Percentiles rank a stretch among this genome's conserved stretches.
These are phyloP conservation scores for Globisporangium solare DNA, from an alignment of 352 stramenopile genomes.

Conservation along the genomic window DNA sequence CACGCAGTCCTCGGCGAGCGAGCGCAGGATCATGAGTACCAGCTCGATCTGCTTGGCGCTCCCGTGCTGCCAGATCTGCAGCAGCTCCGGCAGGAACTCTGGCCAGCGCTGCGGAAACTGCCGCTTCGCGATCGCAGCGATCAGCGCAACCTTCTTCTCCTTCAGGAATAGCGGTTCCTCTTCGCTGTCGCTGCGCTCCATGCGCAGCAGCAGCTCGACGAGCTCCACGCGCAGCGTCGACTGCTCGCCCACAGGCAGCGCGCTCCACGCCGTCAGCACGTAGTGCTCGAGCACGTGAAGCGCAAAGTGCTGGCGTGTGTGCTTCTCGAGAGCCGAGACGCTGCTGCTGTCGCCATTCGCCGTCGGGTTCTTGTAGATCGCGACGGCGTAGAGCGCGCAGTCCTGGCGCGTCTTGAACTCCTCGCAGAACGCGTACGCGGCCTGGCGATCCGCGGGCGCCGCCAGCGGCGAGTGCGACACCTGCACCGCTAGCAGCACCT, in stretches of 20 bases:
- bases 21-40: slow-evolving; percentile 66
- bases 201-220: slow-evolving; percentile 46
- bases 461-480: slow-evolving; percentile 62
- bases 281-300: slow-evolving; percentile 75
- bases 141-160: slow-evolving; percentile 74
- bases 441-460: slow-evolving; percentile 34
- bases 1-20: slow-evolving; percentile 74
- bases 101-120: slow-evolving; percentile 83
- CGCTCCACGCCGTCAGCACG: slow-evolving; percentile 53
- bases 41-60: slow-evolving; percentile 49
- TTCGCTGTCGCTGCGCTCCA: not conserved
- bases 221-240: slow-evolving; percentile 44
- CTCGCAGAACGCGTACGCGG: slow-evolving; percentile 71
- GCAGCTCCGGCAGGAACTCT: slow-evolving; percentile 53
- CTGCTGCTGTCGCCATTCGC: not conserved
- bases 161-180: slow-evolving; percentile 62
- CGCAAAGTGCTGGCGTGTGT: slow-evolving; percentile 71
- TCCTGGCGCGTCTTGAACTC: slow-evolving; percentile 65
- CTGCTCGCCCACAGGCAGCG: slow-evolving; percentile 38
- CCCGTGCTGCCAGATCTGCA: slow-evolving; percentile 57
- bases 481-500: slow-evolving; percentile 67
- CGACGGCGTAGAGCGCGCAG: slow-evolving; percentile 68
- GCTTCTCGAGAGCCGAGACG: slow-evolving; percentile 25
- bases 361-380: slow-evolving; percentile 58
- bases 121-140: slow-evolving; percentile 70